These are phyloP conservation scores for Biscogniauxia mediterranea DNA, from an alignment of 2,329 filamentous ascomycete genomes.

Conservation along the genomic window DNA sequence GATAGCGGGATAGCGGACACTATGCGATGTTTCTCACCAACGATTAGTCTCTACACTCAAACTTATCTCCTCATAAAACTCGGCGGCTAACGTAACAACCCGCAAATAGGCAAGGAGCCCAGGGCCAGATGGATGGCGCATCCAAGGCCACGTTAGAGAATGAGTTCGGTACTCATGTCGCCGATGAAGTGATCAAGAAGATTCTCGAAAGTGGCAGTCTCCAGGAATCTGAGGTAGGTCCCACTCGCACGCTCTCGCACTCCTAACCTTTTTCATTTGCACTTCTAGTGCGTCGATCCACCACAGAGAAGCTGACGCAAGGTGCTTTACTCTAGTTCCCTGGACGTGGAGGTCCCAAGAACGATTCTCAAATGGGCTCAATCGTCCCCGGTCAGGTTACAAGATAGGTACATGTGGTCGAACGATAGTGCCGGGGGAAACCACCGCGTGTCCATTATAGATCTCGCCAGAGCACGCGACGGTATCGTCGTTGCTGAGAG, in stretches of 20 bases:
- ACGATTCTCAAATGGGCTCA: constrained; percentile 47
- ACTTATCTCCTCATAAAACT: background rate
- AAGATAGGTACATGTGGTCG: constrained; percentile 17
- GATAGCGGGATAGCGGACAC: too few species aligned
- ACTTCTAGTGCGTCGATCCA: background rate
- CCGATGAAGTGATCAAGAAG: constrained; percentile 77
- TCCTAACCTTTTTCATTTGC: background rate
- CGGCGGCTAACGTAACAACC: constrained; percentile 21
- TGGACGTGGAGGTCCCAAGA: constrained; percentile 51
- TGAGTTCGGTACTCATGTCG: constrained; percentile 80
- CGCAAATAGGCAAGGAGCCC: constrained; percentile 70
- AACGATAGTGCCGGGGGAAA: background rate
- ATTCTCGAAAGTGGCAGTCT: constrained; percentile 76
- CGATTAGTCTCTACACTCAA: background rate
- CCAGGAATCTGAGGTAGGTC: constrained; percentile 57
- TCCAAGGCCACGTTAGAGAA: constrained; percentile 73
- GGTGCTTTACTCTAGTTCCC: constrained; percentile 41
- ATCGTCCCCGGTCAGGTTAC: constrained; percentile 42
- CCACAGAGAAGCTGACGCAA: background rate
- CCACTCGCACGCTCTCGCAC: background rate
- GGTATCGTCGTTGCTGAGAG: background rate
- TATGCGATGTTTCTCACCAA: too few species aligned
- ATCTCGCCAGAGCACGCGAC: background rate
- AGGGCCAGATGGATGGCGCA: constrained; percentile 75
- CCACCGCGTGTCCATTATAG: background rate